phyloP scores from a whole-genome alignment of 2,329 filamentous ascomycete genomes.

The Coleophoma cylindrospora region DNA sequence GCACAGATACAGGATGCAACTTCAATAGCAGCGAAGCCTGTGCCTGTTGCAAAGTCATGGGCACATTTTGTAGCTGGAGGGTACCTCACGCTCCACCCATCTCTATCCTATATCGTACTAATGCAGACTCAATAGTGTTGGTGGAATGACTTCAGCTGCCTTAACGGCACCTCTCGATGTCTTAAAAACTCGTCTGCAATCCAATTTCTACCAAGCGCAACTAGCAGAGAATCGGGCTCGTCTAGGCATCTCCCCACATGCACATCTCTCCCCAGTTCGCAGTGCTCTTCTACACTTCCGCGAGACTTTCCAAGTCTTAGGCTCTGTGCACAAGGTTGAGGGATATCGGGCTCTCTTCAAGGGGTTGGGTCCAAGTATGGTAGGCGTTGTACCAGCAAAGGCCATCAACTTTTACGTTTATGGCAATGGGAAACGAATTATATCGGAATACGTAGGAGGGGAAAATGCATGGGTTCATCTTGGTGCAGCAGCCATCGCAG shows the following conservation, averaged over 20 bases:
- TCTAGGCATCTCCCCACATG: constrained; percentile 39
- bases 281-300: constrained; percentile 69
- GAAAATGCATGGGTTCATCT: constrained; percentile 75
- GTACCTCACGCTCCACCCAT: constrained; percentile 43
- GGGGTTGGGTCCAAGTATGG: constrained; percentile 82
- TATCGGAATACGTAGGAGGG: constrained; percentile 66
- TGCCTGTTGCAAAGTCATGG: constrained; percentile 71
- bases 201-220: constrained; percentile 88
- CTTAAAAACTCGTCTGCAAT: constrained; percentile 87
- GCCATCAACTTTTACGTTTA: constrained; percentile 94
- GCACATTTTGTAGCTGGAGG: constrained; percentile 88
- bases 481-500: constrained; percentile 69
- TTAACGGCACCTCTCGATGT: constrained; percentile 93
- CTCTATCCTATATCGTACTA: constrained; percentile 2
- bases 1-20: constrained; percentile 31
- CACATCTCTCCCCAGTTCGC: constrained; percentile 57
- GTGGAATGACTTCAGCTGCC: constrained; percentile 87
- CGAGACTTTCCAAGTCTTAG: constrained; percentile 83
- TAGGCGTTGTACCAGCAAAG: constrained; percentile 83
- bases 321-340: constrained; percentile 73
- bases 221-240: constrained; percentile 63
- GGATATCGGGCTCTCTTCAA: constrained; percentile 89
- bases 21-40: constrained; percentile 29
- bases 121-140: constrained; percentile 49
- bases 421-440: constrained; percentile 81